phyloP scores from a whole-genome alignment of 441 rosid species.

The Codiaeum variegatum region DNA sequence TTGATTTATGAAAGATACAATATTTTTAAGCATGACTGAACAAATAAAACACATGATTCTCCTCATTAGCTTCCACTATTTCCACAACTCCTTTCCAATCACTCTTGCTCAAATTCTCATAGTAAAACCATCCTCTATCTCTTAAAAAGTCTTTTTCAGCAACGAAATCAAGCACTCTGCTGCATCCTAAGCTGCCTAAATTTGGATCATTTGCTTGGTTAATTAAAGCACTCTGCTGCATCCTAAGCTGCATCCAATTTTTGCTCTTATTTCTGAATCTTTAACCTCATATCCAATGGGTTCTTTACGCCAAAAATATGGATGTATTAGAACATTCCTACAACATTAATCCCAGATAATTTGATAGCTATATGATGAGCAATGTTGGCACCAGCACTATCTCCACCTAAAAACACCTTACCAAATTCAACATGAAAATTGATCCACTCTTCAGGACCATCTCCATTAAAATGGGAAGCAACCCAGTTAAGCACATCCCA shows the following conservation, averaged over 20 bases:
- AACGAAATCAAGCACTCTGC: slow-evolving; percentile 28
- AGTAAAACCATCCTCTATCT: slow-evolving; percentile 29
- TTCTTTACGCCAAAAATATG: slow-evolving; percentile 28
- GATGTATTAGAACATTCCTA: slow-evolving; percentile 25
- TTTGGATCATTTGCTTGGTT: slow-evolving; percentile 33
- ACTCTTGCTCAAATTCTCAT: slow-evolving; percentile 26
- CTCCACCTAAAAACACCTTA: slow-evolving; percentile 46
- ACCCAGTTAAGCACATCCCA: slow-evolving; percentile 49
- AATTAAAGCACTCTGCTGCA: slow-evolving; percentile 25
- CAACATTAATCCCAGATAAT: slow-evolving; percentile 5
- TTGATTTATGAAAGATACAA: not conserved
- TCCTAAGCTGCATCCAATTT: slow-evolving; percentile 13
- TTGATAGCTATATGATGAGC: slow-evolving; percentile 40
- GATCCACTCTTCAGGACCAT: slow-evolving; percentile 51
- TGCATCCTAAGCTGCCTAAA: slow-evolving; percentile 14
- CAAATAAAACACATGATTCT: slow-evolving; percentile 37
- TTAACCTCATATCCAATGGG: slow-evolving; percentile 24
- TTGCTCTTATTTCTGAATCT: slow-evolving; percentile 18
- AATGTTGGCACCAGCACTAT: slow-evolving; percentile 55
- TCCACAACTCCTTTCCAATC: slow-evolving; percentile 30
- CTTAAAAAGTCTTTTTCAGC: slow-evolving; percentile 34
- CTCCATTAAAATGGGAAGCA: slow-evolving; percentile 33
- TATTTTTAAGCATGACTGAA: slow-evolving; percentile 19
- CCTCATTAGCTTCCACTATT: slow-evolving; percentile 26
- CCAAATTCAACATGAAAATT: slow-evolving; percentile 36